phyloP scores from a whole-genome alignment of 345 rosid species.

The Anacardium occidentale region DNA sequence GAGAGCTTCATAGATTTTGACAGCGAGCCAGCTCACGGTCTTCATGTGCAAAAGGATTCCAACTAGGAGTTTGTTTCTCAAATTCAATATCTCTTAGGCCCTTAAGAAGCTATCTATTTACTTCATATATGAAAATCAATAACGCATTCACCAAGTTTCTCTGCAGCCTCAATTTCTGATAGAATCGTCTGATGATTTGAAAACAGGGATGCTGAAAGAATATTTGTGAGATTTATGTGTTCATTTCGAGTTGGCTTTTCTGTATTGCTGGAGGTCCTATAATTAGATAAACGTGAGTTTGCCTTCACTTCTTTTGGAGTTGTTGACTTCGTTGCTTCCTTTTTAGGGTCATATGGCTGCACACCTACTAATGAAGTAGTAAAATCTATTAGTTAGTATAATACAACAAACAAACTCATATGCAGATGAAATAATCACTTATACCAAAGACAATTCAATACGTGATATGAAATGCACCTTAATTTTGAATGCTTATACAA shows the following conservation, averaged over 20 bases:
- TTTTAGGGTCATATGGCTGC: conserved; percentile 21
- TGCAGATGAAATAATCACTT: neutral
- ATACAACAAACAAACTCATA: conserved; percentile 6
- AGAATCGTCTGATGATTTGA: conserved; percentile 30
- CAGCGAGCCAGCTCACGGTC: conserved; percentile 1
- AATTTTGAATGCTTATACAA: neutral
- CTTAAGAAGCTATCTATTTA: neutral
- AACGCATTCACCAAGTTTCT: conserved; percentile 39
- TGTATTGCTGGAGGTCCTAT: conserved; percentile 15
- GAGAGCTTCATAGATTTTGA: neutral
- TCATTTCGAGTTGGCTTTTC: conserved; percentile 24
- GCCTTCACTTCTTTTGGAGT: conserved; percentile 14
- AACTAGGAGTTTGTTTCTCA: conserved; percentile 1
- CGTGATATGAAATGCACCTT: neutral
- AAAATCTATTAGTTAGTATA: neutral
- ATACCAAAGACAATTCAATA: neutral
- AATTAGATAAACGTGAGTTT: conserved; percentile 15
- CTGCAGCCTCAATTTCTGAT: conserved; percentile 48
- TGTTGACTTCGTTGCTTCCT: conserved; percentile 11
- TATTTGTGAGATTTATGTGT: conserved; percentile 36
- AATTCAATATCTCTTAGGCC: neutral
- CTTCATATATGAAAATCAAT: conserved; percentile 64
- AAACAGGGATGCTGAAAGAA: conserved; percentile 27
- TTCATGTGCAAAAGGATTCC: conserved; percentile 7
- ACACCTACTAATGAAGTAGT: conserved; percentile 19